phyloP scores from a whole-genome alignment of 306 rosid species.

The Malus sieversii region DNA sequence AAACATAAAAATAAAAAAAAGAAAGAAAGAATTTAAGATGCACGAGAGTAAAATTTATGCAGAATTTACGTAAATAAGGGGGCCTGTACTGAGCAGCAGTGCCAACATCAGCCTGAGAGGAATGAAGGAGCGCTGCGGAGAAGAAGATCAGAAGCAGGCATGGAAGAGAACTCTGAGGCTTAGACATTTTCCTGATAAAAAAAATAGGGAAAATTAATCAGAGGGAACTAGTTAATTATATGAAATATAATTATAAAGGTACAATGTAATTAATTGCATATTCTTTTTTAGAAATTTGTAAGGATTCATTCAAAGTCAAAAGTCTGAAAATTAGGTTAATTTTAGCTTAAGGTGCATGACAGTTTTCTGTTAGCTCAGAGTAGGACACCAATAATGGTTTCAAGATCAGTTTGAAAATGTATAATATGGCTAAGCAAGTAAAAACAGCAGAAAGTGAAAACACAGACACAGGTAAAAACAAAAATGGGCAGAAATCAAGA shows the following conservation, averaged over 20 bases:
- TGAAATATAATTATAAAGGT: neutral
- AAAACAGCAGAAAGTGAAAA: neutral
- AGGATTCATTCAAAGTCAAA: neutral
- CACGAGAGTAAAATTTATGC: neutral
- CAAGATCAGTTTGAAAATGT: neutral
- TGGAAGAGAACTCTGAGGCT: neutral
- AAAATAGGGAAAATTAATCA: neutral
- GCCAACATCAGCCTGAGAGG: constrained; percentile 50
- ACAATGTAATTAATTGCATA: too few relatives aligned
- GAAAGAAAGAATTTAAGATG: neutral
- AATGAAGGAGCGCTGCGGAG: constrained; percentile 13
- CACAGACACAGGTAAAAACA: neutral
- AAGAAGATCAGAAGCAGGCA: constrained; percentile 17
- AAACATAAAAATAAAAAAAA: neutral
- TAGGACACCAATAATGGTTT: neutral
- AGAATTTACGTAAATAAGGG: constrained; percentile 50
- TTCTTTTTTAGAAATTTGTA: neutral
- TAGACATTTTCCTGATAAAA: constrained; percentile 18
- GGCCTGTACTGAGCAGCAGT: constrained; percentile 43
- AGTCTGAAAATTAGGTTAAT: neutral
- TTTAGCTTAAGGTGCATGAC: neutral
- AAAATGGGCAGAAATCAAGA: neutral
- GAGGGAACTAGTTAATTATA: neutral
- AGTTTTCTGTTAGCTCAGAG: neutral
- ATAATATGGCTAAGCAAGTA: neutral